Evolutionary conservation across 192 early-diverging fungal genomes (phyloP).

Genomic region (Podila epicladia): DNA sequence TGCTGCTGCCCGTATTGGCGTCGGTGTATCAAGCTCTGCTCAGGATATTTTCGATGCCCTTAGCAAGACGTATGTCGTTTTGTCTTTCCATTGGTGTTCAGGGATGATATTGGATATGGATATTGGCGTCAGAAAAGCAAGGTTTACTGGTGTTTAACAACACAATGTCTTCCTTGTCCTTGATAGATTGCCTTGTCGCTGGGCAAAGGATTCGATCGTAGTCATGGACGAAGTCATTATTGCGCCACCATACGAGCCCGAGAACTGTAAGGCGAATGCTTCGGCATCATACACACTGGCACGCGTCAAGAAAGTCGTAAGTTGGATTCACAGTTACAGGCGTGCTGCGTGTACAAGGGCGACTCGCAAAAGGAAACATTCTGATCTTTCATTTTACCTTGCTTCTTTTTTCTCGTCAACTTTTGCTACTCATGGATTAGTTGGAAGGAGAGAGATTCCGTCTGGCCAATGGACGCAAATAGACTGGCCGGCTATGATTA

Average conservation of each 20-base stretch:
- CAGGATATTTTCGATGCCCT: slow-evolving; percentile 86
- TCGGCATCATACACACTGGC: slow-evolving; percentile 67
- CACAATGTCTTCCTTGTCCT: background rate
- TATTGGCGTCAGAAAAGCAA: background rate
- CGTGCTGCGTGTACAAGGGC: background rate
- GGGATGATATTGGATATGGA: background rate
- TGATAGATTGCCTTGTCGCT: slow-evolving; percentile 77
- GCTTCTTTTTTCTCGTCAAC: background rate
- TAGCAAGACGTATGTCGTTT: slow-evolving; percentile 71
- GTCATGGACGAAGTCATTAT: slow-evolving; percentile 86
- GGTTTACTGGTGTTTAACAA: background rate
- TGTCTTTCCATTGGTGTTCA: background rate
- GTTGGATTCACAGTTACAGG: slow-evolving; percentile 10
- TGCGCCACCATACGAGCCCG: slow-evolving; percentile 75
- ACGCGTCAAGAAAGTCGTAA: slow-evolving; percentile 81
- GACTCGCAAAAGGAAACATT: background rate
- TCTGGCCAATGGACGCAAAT: slow-evolving; percentile 50
- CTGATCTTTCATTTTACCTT: background rate
- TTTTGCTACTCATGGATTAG: slow-evolving; percentile 24
- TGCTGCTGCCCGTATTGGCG: slow-evolving; percentile 72
- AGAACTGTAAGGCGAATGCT: slow-evolving; percentile 70
- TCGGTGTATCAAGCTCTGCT: slow-evolving; percentile 78
- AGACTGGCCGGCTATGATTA: slow-evolving; percentile 10
- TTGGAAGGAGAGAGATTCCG: slow-evolving; percentile 59
- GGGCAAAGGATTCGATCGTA: slow-evolving; percentile 77